Conservation (phyloP, 2,329 filamentous ascomycete genomes). For the Dactylonectria macrodidyma region DNA sequence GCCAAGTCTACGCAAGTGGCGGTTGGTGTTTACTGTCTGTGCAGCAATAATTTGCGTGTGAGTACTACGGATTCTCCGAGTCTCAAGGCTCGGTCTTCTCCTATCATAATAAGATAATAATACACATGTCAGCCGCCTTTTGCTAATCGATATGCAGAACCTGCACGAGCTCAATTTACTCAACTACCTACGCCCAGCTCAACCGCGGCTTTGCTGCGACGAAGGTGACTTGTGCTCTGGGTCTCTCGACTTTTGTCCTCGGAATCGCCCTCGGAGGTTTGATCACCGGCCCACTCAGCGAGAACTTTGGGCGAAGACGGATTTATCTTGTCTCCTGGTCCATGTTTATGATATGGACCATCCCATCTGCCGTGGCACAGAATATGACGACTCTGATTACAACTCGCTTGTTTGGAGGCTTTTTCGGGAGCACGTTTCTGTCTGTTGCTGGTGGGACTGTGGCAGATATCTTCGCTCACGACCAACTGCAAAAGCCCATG, state of each 20-base stretch:
- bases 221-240: slow-evolving; percentile 24
- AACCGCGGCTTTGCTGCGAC: slow-evolving; percentile 35
- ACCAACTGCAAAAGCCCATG: slow-evolving; percentile 42
- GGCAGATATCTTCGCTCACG: slow-evolving; percentile 28
- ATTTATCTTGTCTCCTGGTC: slow-evolving; percentile 82
- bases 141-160: slow-evolving; percentile 66
- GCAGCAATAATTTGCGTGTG: slow-evolving; percentile 13
- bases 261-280: slow-evolving; percentile 74
- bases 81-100: not conserved
- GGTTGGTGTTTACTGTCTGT: slow-evolving; percentile 6
- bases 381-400: slow-evolving; percentile 85
- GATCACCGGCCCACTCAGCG: slow-evolving; percentile 71
- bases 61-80: not conserved
- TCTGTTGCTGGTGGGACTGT: slow-evolving; percentile 42
- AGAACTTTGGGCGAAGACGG: slow-evolving; percentile 81
- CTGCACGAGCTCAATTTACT: slow-evolving; percentile 84
- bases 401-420: slow-evolving; percentile 79
- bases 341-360: slow-evolving; percentile 82
- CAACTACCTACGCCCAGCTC: slow-evolving; percentile 39
- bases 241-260: slow-evolving; percentile 40
- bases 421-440: slow-evolving; percentile 34
- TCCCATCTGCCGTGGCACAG: slow-evolving; percentile 81
- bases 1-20: slow-evolving; percentile 3
- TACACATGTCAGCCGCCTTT: no score
- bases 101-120: no score